Percentiles rank a stretch among this genome's conserved stretches.
phyloP scores from a whole-genome alignment of 2,329 filamentous ascomycete species.

The Drechslerella coelobrocha region DNA sequence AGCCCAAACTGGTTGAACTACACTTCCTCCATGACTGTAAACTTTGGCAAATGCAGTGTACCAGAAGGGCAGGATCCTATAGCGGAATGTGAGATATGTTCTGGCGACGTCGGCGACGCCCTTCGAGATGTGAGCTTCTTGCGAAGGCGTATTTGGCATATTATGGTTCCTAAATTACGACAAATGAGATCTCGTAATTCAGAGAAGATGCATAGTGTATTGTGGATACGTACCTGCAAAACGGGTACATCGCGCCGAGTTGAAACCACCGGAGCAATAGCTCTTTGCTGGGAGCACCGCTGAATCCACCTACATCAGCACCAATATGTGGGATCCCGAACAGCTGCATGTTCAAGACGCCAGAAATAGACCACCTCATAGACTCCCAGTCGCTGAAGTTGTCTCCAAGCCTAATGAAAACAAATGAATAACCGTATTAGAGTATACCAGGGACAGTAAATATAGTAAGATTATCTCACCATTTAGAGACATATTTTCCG shows the following conservation, averaged over 20 bases:
- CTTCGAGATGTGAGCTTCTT: constrained; percentile 31
- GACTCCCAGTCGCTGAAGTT: constrained; percentile 54
- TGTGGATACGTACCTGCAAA: constrained; percentile 13
- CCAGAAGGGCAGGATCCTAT: constrained; percentile 47
- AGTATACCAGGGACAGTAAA: too few relatives aligned
- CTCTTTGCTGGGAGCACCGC: constrained; percentile 19
- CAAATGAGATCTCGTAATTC: not conserved
- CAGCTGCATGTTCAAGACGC: constrained; percentile 52
- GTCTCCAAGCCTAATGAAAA: constrained; percentile 55
- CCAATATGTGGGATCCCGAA: constrained; percentile 47
- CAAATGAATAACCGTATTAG: too few relatives aligned
- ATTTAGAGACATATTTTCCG: constrained; percentile 61
- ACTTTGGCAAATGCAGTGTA: constrained; percentile 36
- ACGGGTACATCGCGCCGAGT: constrained; percentile 42
- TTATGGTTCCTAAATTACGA: constrained; percentile 29
- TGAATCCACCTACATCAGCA: constrained; percentile 46
- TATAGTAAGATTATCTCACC: too few relatives aligned
- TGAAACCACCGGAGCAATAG: constrained; percentile 45
- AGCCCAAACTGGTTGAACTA: constrained; percentile 46
- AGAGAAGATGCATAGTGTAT: too few relatives aligned
- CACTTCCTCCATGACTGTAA: constrained; percentile 13
- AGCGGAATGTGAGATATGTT: constrained; percentile 35
- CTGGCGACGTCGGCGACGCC: constrained; percentile 21
- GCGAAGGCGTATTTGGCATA: constrained; percentile 39
- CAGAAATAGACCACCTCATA: constrained; percentile 53